Percentiles rank a stretch among this genome's conserved stretches.
Evolutionary conservation across 225 moss, liverwort and hornwort genomes (phyloP).

Genomic region (Pseudoscleropodium purum): DNA sequence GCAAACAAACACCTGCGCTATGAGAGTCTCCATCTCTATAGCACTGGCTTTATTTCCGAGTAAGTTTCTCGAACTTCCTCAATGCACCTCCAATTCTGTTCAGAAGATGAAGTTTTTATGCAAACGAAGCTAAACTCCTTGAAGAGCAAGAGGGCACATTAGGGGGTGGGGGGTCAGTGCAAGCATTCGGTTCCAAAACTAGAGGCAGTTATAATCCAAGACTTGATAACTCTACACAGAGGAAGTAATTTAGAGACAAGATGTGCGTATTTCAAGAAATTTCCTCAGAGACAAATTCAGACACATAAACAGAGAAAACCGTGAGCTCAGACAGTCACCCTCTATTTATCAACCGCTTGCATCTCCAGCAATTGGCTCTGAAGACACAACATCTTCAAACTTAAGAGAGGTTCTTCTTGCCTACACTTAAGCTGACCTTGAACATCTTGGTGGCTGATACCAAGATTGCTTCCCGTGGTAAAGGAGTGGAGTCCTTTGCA

Average conservation of each 20-base stretch:
- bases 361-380: neutral
- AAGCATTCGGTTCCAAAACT: neutral
- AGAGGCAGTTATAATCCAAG: no score
- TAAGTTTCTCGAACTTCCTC: neutral
- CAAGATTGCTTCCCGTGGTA: neutral
- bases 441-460: slow-evolving; percentile 7
- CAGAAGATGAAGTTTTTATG: neutral
- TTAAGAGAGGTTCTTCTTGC: slow-evolving; percentile 6
- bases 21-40: neutral
- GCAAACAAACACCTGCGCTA: neutral
- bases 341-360: neutral
- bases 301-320: neutral
- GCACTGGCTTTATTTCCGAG: neutral
- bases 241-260: neutral
- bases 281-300: neutral
- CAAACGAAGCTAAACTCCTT: neutral
- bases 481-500: neutral
- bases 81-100: neutral
- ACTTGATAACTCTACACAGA: neutral
- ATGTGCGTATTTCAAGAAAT: neutral
- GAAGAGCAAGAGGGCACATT: neutral
- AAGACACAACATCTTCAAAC: neutral
- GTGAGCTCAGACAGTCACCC: neutral
- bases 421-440: slow-evolving; percentile 9
- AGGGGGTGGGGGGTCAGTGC: neutral